These are phyloP conservation scores for Orychophragmus violaceus DNA, from an alignment of 345 rosid species.

Conservation along the genomic window DNA sequence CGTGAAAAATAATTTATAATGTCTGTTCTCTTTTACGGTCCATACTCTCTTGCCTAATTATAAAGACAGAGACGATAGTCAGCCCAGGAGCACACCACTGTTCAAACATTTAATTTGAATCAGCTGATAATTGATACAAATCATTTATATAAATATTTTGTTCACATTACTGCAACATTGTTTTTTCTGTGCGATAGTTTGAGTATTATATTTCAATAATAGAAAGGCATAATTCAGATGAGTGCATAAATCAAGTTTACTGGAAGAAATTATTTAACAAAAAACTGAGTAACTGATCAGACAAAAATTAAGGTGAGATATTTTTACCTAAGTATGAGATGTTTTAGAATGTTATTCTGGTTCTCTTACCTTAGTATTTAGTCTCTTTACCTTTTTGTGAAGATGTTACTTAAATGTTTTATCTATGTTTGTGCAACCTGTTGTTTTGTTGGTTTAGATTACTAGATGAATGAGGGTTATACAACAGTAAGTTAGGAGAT, in stretches of 20 bases:
- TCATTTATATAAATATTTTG: neutral
- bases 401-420: no score
- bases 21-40: neutral
- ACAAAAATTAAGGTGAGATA: neutral
- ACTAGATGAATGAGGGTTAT: no score
- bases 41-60: neutral
- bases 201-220: neutral
- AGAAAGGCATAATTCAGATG: neutral
- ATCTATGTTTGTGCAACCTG: no score
- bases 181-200: neutral
- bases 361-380: no score
- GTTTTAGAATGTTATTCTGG: no score
- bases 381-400: no score
- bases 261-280: no score
- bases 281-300: neutral
- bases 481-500: no score
- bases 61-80: neutral
- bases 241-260: neutral
- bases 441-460: no score
- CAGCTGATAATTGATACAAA: neutral
- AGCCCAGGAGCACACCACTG: neutral
- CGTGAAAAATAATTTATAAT: neutral
- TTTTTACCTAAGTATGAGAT: no score
- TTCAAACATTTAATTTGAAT: slow-evolving; percentile 6
- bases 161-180: neutral